phyloP scores from a whole-genome alignment of 2,329 filamentous ascomycete species.

The Dendrostoma leiphaemia region DNA sequence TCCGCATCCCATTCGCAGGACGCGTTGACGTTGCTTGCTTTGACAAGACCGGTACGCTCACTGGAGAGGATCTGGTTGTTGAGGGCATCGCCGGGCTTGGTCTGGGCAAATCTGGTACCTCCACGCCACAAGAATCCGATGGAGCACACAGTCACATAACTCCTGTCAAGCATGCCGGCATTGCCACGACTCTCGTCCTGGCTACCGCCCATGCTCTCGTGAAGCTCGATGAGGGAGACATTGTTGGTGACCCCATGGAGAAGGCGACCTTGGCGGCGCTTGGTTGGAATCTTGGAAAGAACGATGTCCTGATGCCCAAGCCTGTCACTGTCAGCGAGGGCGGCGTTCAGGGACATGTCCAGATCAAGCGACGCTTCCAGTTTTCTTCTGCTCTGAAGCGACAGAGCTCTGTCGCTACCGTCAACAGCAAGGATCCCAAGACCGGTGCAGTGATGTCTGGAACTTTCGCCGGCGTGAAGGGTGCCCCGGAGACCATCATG shows the following conservation, averaged over 20 bases:
- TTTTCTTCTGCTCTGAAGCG: slow-evolving; percentile 96
- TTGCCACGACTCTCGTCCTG: slow-evolving; percentile 88
- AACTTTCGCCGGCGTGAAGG: slow-evolving; percentile 94
- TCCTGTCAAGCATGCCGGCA: slow-evolving; percentile 64
- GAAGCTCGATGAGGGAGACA: slow-evolving; percentile 92
- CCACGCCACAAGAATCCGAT: slow-evolving; percentile 67
- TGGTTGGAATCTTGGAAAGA: slow-evolving; percentile 88
- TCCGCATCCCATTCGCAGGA: slow-evolving; percentile 94
- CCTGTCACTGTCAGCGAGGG: slow-evolving; percentile 43
- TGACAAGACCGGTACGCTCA: slow-evolving; percentile 96
- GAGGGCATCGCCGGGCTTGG: slow-evolving; percentile 92
- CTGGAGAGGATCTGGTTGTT: slow-evolving; percentile 93
- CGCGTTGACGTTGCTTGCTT: slow-evolving; percentile 97
- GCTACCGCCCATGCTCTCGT: slow-evolving; percentile 94
- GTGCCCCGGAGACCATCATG: slow-evolving; percentile 93
- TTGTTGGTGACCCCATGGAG: slow-evolving; percentile 98
- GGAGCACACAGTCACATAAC: slow-evolving; percentile 81
- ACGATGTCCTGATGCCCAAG: slow-evolving; percentile 78
- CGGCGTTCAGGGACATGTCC: slow-evolving; percentile 70
- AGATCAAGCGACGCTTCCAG: slow-evolving; percentile 95
- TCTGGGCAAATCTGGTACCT: slow-evolving; percentile 60
- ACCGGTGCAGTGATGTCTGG: slow-evolving; percentile 75
- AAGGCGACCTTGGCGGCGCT: slow-evolving; percentile 89
- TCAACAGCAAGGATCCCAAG: slow-evolving; percentile 68
- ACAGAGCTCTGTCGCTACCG: slow-evolving; percentile 88